Percentiles rank a stretch among this genome's conserved stretches.
phyloP scores from a whole-genome alignment of 306 rosid genomes.

The Acacia crassicarpa region DNA sequence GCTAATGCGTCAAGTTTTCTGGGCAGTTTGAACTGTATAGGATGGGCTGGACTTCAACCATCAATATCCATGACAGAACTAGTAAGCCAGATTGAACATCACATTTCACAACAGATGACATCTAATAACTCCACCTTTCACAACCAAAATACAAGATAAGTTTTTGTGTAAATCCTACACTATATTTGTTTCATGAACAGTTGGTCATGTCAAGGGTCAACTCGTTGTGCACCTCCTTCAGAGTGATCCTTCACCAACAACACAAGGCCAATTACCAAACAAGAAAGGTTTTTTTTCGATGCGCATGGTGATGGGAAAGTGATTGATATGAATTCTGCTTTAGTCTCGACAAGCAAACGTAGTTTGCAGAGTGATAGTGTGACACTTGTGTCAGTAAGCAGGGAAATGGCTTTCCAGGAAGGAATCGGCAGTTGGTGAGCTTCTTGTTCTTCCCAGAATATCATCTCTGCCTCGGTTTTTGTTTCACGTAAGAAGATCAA shows the following conservation, averaged over 20 bases:
- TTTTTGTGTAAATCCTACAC: slow-evolving; percentile 63
- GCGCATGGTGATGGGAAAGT: slow-evolving; percentile 24
- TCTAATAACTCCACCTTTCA: slow-evolving; percentile 36
- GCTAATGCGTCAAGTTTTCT: slow-evolving; percentile 42
- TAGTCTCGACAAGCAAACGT: slow-evolving; percentile 23
- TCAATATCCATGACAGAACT: slow-evolving; percentile 73
- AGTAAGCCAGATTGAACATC: slow-evolving; percentile 57
- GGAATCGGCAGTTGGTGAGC: slow-evolving; percentile 72
- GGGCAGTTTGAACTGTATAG: slow-evolving; percentile 47
- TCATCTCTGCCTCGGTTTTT: slow-evolving; percentile 54
- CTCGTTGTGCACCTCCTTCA: slow-evolving; percentile 69
- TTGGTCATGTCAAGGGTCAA: slow-evolving; percentile 66
- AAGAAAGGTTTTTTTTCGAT: not conserved
- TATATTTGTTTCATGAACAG: slow-evolving; percentile 66
- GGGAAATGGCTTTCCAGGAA: slow-evolving; percentile 51
- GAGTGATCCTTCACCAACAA: slow-evolving; percentile 50
- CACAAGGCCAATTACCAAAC: slow-evolving; percentile 30
- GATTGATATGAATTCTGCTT: slow-evolving; percentile 25
- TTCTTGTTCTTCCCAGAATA: slow-evolving; percentile 69
- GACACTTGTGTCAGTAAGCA: slow-evolving; percentile 43
- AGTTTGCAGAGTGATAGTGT: slow-evolving; percentile 30
- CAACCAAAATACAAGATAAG: slow-evolving; percentile 36
- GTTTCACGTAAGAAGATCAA: slow-evolving; percentile 25
- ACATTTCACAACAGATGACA: slow-evolving; percentile 56
- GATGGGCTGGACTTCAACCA: slow-evolving; percentile 56